Conservation (phyloP, 441 rosid genomes). For the Aleurites moluccanus region DNA sequence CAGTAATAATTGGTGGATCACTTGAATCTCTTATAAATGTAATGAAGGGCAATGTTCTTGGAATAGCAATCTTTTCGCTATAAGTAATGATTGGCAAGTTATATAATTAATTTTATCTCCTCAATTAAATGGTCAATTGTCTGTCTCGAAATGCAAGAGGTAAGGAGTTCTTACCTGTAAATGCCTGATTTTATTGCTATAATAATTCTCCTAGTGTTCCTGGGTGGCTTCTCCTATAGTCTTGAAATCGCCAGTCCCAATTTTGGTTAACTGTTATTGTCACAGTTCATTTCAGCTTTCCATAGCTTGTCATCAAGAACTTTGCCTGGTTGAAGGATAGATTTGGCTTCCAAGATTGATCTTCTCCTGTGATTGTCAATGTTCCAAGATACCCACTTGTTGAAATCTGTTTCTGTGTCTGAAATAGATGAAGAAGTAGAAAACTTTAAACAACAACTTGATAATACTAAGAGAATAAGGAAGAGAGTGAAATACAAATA, state of each 20-base stretch:
- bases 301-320: conserved; percentile 41
- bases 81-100: background rate
- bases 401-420: conserved; percentile 28
- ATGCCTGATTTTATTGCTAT: conserved; percentile 49
- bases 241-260: conserved; percentile 47
- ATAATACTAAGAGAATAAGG: conserved; percentile 16
- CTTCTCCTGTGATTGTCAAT: conserved; percentile 33
- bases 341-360: conserved; percentile 20
- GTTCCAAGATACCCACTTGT: conserved; percentile 57
- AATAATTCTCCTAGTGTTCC: conserved; percentile 45
- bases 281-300: conserved; percentile 46
- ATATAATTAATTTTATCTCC: too few relatives aligned
- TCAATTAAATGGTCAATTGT: too few relatives aligned
- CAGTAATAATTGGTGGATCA: conserved; percentile 54
- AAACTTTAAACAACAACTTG: background rate
- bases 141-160: too few relatives aligned
- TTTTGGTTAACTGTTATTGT: conserved; percentile 43
- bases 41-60: conserved; percentile 44
- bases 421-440: conserved; percentile 9
- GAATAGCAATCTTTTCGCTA: conserved; percentile 56
- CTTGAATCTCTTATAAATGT: conserved; percentile 54
- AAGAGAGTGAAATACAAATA: conserved; percentile 22
- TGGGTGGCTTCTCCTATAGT: conserved; percentile 48
- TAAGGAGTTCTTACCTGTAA: conserved; percentile 29
- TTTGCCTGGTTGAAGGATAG: conserved; percentile 14